These are phyloP conservation scores for Hypoxylon perforatum DNA, from an alignment of 495 filamentous ascomycete species.

Conservation along the genomic window DNA sequence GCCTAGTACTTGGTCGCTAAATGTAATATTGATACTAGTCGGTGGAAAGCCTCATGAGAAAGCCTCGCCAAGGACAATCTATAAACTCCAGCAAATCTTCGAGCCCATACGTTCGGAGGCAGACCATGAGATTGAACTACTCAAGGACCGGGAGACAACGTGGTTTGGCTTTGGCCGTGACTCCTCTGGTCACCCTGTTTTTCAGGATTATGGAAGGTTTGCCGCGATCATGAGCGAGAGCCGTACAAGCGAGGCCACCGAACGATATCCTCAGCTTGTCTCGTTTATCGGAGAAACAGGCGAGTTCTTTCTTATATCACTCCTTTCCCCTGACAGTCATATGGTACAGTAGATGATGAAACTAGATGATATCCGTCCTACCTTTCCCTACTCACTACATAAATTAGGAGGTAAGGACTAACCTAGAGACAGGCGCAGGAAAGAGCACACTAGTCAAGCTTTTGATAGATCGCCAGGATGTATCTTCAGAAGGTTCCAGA, in stretches of 20 bases:
- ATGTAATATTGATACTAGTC: constrained; percentile 46
- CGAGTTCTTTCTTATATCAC: constrained; percentile 13
- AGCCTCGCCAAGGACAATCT: constrained; percentile 25
- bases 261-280: constrained; percentile 54
- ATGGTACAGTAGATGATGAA: no score
- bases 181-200: constrained; percentile 37
- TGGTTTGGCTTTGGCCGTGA: constrained; percentile 57
- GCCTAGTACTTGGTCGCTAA: neutral
- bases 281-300: constrained; percentile 62
- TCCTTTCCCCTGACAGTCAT: neutral
- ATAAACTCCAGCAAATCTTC: constrained; percentile 36
- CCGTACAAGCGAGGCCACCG: constrained; percentile 21
- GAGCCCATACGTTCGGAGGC: constrained; percentile 19
- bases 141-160: constrained; percentile 52
- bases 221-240: constrained; percentile 47
- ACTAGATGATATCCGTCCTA: no score
- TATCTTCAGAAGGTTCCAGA: neutral
- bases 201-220: constrained; percentile 52
- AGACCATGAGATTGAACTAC: constrained; percentile 32
- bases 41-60: constrained; percentile 41
- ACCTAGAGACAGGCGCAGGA: constrained; percentile 54
- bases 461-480: constrained; percentile 51
- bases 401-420: constrained; percentile 39
- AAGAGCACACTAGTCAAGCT: constrained; percentile 67
- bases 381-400: no score